Evolutionary conservation across 495 filamentous ascomycete genomes (phyloP).

Genomic region (Recurvomyces mirabilis): DNA sequence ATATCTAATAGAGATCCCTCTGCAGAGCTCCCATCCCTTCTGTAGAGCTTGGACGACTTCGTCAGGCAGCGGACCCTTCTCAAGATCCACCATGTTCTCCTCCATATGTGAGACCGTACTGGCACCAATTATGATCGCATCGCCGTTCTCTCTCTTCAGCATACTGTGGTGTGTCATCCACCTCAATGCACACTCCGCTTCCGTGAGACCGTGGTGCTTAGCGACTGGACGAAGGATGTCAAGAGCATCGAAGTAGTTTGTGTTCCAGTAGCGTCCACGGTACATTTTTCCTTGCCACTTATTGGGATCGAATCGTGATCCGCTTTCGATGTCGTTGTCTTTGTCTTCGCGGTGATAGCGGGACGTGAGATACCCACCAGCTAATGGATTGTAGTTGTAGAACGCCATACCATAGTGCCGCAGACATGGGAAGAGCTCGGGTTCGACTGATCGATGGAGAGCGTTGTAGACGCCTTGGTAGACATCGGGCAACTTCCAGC

Average conservation of each 20-base stretch:
- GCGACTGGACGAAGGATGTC: conserved; percentile 36
- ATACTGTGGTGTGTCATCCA: conserved; percentile 39
- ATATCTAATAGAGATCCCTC: conserved; percentile 14
- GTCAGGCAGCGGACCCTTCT: conserved; percentile 33
- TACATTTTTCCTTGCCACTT: conserved; percentile 32
- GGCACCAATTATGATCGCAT: conserved; percentile 37
- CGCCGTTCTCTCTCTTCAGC: conserved; percentile 30
- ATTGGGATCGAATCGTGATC: conserved; percentile 36
- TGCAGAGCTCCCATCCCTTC: conserved; percentile 19
- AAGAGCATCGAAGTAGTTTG: conserved; percentile 38
- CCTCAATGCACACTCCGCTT: conserved; percentile 37
- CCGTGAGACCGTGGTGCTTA: conserved; percentile 35
- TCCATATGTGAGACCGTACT: conserved; percentile 31
- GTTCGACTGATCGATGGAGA: conserved; percentile 42
- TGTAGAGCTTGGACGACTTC: conserved; percentile 29
- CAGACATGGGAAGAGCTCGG: conserved; percentile 42
- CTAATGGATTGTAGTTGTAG: conserved; percentile 42
- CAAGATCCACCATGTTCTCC: conserved; percentile 30
- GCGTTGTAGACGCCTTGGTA: conserved; percentile 59
- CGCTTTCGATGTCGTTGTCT: conserved; percentile 30
- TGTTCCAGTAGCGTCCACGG: conserved; percentile 37
- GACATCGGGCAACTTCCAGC: conserved; percentile 48
- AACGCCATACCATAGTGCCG: conserved; percentile 42
- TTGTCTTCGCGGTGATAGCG: conserved; percentile 29
- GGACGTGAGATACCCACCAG: conserved; percentile 41